Evolutionary conservation across 805 yeast genomes (phyloP).

Genomic region (Sugiyamaella qingdaonensis): DNA sequence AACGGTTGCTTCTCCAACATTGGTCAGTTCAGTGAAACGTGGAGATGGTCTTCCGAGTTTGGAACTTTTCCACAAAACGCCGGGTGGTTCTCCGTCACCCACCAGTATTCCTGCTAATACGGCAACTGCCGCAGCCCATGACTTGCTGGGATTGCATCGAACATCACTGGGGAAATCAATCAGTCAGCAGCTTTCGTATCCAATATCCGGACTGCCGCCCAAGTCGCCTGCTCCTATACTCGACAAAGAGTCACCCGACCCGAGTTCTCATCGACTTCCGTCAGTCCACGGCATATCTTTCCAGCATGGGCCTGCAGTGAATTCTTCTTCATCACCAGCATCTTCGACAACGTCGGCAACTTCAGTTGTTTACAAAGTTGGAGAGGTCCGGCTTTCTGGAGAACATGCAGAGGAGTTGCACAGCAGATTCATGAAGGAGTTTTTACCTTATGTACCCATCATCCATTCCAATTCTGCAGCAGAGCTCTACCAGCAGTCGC

Average conservation of each 20-base stretch:
- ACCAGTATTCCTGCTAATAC: background rate
- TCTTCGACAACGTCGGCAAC: constrained; percentile 12
- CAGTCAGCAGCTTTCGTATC: background rate
- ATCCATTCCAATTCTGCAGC: constrained; percentile 65
- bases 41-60: background rate
- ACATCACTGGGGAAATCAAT: background rate
- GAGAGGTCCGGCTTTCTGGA: constrained; percentile 65
- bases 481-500: constrained; percentile 78
- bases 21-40: background rate
- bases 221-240: background rate
- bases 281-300: background rate
- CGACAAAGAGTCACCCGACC: background rate
- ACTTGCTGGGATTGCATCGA: constrained; percentile 6
- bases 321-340: background rate
- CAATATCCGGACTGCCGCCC: background rate
- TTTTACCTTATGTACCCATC: constrained; percentile 76
- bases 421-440: constrained; percentile 57
- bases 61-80: background rate
- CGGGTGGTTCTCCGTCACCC: background rate
- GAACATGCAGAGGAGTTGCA: constrained; percentile 71
- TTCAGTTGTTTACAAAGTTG: constrained; percentile 61
- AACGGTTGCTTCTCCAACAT: background rate
- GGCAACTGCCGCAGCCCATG: constrained; percentile 6
- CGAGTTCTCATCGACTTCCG: background rate
- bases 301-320: background rate